Base-by-base conservation (phyloP, 2,329 filamentous ascomycete genomes). In the Nothomitra cinnamomea region DNA sequence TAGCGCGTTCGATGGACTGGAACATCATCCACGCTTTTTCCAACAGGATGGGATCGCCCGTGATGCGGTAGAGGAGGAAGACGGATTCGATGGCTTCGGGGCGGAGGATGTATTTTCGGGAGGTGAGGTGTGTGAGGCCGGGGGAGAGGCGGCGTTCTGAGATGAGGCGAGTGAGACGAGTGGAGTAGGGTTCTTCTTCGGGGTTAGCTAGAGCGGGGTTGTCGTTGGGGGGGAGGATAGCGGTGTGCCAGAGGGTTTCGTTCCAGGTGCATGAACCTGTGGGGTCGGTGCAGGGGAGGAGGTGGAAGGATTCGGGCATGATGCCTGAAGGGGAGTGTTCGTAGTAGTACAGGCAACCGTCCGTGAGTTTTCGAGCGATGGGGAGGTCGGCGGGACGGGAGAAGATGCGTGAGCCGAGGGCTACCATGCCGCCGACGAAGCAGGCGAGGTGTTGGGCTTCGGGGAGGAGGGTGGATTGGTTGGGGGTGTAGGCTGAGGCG, bases 11-110 rank as follows among this genome's bases (percentile, higher is more conserved):
- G 52, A 92, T 79, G 21, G 83, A 73, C 58, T 80, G 69, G 64
- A 87, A 95, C 85, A 95, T 94, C 51, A 73, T 71, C 88, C 88
- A 95, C 13, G 86, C 89, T 58, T 83, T 82, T 22, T 94, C 85
- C 63, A 83, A 82, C 74, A 86, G 87, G 3, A 67, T 66, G 1
- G 74, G 67, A 58, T 92, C 83, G 50, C 87, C 88, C 0, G 87
- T 94, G 66, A 94, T 87, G 63, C 88, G 85, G 69, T 54, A 54
- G 72, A 94, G 82, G 69, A 89, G 85, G 76, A 87, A 94, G 15
- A 94, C 80, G 0, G 83, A 87, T 62, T 94, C 87, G 60, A 94
- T 88, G 1, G 85, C 86, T 70, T 94, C 87, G 21, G 87, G 86
- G 19, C 84, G 85, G n/a, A 24, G 69, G 72, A 2, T 74, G 64